Evolutionary conservation across 257 asterid genomes (phyloP).

Genomic region (Lantana camara): DNA sequence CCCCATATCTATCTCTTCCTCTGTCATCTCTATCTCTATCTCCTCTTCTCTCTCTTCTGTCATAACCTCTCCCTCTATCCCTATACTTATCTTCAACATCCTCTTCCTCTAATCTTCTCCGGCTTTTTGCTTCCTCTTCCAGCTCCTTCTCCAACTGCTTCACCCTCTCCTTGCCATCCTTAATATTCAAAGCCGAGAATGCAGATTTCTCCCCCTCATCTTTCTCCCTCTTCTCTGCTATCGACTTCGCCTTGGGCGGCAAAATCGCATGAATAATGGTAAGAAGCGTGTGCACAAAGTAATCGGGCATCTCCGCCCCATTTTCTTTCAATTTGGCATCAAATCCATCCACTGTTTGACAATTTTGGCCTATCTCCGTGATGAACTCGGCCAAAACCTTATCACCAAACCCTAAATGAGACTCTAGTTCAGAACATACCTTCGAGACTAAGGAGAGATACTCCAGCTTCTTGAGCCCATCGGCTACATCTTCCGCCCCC

Average conservation of each 20-base stretch:
- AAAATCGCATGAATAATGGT: conserved; percentile 84
- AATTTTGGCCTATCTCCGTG: conserved; percentile 68
- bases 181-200: conserved; percentile 62
- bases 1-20: conserved; percentile 24
- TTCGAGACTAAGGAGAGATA: conserved; percentile 79
- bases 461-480: conserved; percentile 67
- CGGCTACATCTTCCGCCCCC: conserved; percentile 47
- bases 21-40: conserved; percentile 34
- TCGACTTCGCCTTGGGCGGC: conserved; percentile 56
- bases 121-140: conserved; percentile 55
- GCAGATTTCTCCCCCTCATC: conserved; percentile 43
- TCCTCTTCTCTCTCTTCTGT: conserved; percentile 40
- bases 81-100: conserved; percentile 40
- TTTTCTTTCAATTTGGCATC: conserved; percentile 62
- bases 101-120: conserved; percentile 31
- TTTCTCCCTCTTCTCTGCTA: conserved; percentile 38
- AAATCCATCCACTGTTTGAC: conserved; percentile 57
- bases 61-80: conserved; percentile 37
- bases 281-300: conserved; percentile 74
- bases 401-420: conserved; percentile 71
- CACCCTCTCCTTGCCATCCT: conserved; percentile 70
- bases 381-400: conserved; percentile 83
- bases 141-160: conserved; percentile 87
- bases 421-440: conserved; percentile 78
- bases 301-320: conserved; percentile 91